Evolutionary conservation across 805 yeast species (phyloP).

Genomic region (Teunomyces aglyptinius): DNA sequence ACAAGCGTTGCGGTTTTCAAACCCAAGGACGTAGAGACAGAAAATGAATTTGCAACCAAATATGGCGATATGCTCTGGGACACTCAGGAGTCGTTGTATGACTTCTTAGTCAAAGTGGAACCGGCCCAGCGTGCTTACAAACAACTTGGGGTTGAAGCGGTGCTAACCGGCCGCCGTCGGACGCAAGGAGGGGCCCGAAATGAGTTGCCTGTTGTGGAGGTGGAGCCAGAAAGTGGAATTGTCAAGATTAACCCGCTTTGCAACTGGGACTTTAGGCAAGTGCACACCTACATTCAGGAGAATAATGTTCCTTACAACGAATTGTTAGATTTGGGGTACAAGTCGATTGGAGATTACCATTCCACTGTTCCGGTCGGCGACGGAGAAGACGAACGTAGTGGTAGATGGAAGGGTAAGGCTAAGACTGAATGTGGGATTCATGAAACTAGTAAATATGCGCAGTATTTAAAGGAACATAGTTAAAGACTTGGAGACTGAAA

Average conservation of each 20-base stretch:
- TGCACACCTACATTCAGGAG: conserved; percentile 63
- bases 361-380: conserved; percentile 86
- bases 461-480: conserved; percentile 39
- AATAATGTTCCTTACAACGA: conserved; percentile 83
- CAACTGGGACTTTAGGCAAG: conserved; percentile 75
- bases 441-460: conserved; percentile 69
- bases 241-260: conserved; percentile 88
- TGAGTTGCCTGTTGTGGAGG: conserved; percentile 68
- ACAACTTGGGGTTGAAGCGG: conserved; percentile 73
- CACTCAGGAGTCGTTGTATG: conserved; percentile 74
- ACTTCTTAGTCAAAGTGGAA: conserved; percentile 86
- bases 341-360: conserved; percentile 94
- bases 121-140: conserved; percentile 84
- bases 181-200: conserved; percentile 88
- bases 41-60: conserved; percentile 58
- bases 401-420: conserved; percentile 90
- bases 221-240: conserved; percentile 66
- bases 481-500: neutral
- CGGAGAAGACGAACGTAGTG: conserved; percentile 95
- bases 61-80: conserved; percentile 87
- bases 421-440: conserved; percentile 98
- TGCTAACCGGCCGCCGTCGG: conserved; percentile 86
- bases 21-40: conserved; percentile 59
- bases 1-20: conserved; percentile 62
- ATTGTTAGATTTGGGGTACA: conserved; percentile 79